These are phyloP conservation scores for Penicillium waksmanii DNA, from an alignment of 495 filamentous ascomycete genomes.

Conservation along the genomic window DNA sequence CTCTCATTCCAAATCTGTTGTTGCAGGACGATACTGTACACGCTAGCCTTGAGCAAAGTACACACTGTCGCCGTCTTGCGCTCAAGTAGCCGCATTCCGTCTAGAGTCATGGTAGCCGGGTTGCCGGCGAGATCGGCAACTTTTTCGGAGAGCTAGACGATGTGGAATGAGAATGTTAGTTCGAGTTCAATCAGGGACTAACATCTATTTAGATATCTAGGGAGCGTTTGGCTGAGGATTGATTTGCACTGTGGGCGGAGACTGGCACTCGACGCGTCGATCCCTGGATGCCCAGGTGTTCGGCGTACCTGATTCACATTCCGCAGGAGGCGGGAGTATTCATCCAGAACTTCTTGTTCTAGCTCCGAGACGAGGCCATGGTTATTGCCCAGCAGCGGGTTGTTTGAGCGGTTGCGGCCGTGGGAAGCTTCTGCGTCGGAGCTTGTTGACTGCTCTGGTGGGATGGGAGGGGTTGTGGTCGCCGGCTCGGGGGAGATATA, in stretches of 20 bases:
- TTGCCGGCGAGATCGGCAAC: constrained; percentile 40
- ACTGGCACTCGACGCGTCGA: background rate
- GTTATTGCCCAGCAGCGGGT: constrained; percentile 46
- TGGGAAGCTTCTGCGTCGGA: constrained; percentile 23
- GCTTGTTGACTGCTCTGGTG: constrained; percentile 20
- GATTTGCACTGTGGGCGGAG: background rate
- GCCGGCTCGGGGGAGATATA: constrained; percentile 27
- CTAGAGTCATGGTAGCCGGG: constrained; percentile 48
- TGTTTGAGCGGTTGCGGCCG: constrained; percentile 28
- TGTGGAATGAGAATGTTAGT: constrained; percentile 4
- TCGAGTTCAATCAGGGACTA: background rate
- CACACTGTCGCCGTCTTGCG: constrained; percentile 93
- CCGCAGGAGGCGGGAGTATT: constrained; percentile 82
- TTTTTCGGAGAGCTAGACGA: constrained; percentile 42
- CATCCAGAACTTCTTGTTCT: constrained; percentile 93
- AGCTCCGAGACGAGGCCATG: constrained; percentile 61
- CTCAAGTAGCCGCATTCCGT: constrained; percentile 85
- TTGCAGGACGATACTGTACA: constrained; percentile 97
- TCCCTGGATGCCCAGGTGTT: background rate
- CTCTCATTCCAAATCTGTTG: constrained; percentile 82
- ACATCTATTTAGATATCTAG: background rate
- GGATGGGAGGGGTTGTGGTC: constrained; percentile 28
- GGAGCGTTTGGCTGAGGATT: background rate
- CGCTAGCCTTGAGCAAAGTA: constrained; percentile 94
- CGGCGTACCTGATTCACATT: constrained; percentile 83